Conservation (phyloP, 1,284 basidiomycete genomes). For the Exobasidium rhododendri region DNA sequence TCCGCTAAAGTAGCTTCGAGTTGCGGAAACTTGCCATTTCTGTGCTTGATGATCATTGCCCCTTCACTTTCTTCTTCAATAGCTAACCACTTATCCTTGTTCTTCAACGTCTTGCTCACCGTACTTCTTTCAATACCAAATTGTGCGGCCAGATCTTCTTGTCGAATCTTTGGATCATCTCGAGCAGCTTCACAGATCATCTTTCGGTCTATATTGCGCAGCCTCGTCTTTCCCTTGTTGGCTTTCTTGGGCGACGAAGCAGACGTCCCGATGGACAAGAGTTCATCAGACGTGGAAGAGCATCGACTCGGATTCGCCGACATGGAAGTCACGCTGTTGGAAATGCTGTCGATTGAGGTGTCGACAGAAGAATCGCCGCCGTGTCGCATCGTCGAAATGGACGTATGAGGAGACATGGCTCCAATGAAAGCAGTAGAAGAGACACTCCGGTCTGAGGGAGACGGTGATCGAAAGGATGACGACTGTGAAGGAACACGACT, state of each 20-base stretch:
- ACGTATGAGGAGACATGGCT: background rate
- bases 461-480: background rate
- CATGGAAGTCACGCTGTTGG: conserved; percentile 2
- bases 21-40: conserved; percentile 63
- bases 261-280: conserved; percentile 1
- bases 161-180: conserved; percentile 62
- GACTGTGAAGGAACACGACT: background rate
- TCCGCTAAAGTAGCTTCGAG: conserved; percentile 67
- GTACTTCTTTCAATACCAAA: conserved; percentile 84
- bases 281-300: conserved; percentile 12
- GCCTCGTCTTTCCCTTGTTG: conserved; percentile 1
- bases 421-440: conserved; percentile 6
- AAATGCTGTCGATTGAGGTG: conserved; percentile 9
- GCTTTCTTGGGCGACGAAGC: background rate
- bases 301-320: background rate
- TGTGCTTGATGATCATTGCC: conserved; percentile 36
- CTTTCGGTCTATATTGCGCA: conserved; percentile 62
- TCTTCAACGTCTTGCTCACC: conserved; percentile 85
- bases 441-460: conserved; percentile 2
- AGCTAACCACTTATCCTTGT: conserved; percentile 75
- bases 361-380: conserved; percentile 10
- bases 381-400: conserved; percentile 1
- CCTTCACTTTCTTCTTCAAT: conserved; percentile 55
- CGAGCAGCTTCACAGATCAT: conserved; percentile 63
- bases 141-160: conserved; percentile 61